Evolutionary conservation across 23 red algal species (phyloP), one percentile per base, ranked within the genome.

Genomic region (Cyanidiococcus yangmingshanensis): DNA sequence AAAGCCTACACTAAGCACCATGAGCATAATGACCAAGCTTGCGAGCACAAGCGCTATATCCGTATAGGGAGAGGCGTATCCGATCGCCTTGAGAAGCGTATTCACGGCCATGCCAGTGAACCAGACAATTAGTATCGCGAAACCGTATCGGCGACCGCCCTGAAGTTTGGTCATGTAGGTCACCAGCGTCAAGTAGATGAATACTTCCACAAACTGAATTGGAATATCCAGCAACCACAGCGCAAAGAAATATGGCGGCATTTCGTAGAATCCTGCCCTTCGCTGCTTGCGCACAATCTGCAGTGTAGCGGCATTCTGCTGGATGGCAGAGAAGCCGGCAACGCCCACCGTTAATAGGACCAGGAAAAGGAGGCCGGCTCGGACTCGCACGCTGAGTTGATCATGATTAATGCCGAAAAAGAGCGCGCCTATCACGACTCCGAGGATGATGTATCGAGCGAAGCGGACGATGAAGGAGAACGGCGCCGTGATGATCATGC

Each of bases 1-100:
- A 50, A 85, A 96, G 1, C 92, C 92, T 35, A 51, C 40, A 38
- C 83, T 84, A 17, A 96, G 74, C 1, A 96, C 82, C 38, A 88
- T 51, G 2, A 89, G 38, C 40, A 96, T 88, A 0, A 87, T 84
- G 0, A 82, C 34, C 2, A 93, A 36, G 18, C 90, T 84, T 0
- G 18, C 82, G 34, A 87, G 1, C 24, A 76, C 85, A 25, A 68
- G 34, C 30, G 80, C 90, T 0, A 75, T 25, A 38, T 88, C 76
- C n/a, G 79, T 26, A 38, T 87, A 80, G 26, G 79, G 78, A 7
- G 63, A 3, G 3, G 63, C 63, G 63, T 71, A 71, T 2, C n/a
- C 63, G 7, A 71, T 35, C 63, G 63, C 7, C 27, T 71, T 71
- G 63, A 71, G 63, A 7, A 71, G 27, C 16, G 32, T 71, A 35